Conservation (phyloP, 2,329 filamentous ascomycete species). For the Hysterium pulicare region DNA sequence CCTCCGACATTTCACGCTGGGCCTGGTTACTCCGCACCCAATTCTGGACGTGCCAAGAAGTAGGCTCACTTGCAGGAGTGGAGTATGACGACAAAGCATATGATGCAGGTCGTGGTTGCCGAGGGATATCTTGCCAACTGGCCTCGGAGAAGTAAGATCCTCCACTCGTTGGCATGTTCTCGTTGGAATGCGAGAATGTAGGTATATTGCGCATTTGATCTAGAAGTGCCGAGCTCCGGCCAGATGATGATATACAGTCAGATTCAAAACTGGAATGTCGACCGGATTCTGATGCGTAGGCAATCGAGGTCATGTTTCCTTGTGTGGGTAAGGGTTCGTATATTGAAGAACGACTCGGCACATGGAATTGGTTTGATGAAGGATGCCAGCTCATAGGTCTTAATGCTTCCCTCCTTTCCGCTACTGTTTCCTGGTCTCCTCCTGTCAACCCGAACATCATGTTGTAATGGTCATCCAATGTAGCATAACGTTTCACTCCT, state of each 20-base stretch:
- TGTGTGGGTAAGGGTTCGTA: conserved; percentile 23
- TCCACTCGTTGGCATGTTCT: conserved; percentile 8
- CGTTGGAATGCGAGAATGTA: conserved; percentile 13
- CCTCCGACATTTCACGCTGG: conserved; percentile 15
- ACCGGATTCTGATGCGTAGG: conserved; percentile 19
- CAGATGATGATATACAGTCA: conserved; percentile 35
- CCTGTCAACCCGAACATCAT: conserved; percentile 38
- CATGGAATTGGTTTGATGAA: conserved; percentile 50
- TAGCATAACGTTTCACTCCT: conserved; percentile 36
- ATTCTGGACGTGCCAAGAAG: conserved; percentile 37
- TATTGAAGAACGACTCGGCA: conserved; percentile 17
- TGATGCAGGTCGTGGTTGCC: conserved; percentile 15
- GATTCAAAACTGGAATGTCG: conserved; percentile 26
- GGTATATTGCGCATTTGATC: conserved; percentile 17
- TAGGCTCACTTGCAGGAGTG: conserved; percentile 27
- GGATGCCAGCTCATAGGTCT: conserved; percentile 76
- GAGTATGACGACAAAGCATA: conserved; percentile 28
- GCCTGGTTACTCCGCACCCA: conserved; percentile 35
- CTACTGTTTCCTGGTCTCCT: conserved; percentile 20
- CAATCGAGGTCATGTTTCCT: conserved; percentile 31
- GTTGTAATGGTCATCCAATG: conserved; percentile 39
- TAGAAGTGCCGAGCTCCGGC: conserved; percentile 27
- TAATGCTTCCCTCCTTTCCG: conserved; percentile 21
- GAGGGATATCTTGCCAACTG: conserved; percentile 25
- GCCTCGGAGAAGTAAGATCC: conserved; percentile 26